Conservation (phyloP, 805 yeast species). For the Tetrapisispora pingtungensis region DNA sequence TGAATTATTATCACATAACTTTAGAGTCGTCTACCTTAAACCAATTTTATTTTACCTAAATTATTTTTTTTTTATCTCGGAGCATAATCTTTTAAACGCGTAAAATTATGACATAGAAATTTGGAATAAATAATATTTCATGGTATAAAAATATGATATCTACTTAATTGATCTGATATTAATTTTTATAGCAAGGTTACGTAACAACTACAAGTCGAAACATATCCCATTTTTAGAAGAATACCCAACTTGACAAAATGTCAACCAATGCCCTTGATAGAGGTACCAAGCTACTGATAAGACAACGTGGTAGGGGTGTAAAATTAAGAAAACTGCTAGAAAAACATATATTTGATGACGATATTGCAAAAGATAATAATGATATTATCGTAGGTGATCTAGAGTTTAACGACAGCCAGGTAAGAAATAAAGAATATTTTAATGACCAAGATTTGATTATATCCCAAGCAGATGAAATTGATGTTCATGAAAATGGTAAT, state of each 20-base stretch:
- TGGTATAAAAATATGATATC: too few relatives aligned
- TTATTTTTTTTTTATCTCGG: too few relatives aligned
- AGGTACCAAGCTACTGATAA: slow-evolving; percentile 20
- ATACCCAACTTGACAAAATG: not conserved
- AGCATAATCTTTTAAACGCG: too few relatives aligned
- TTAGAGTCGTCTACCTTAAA: too few relatives aligned
- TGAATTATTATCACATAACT: too few relatives aligned
- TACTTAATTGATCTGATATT: too few relatives aligned
- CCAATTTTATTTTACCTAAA: too few relatives aligned
- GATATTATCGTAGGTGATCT: not conserved
- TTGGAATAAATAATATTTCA: too few relatives aligned
- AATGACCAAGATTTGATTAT: not conserved
- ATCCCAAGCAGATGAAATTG: not conserved
- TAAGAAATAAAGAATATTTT: not conserved
- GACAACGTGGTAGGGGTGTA: slow-evolving; percentile 22
- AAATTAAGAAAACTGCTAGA: slow-evolving; percentile 12
- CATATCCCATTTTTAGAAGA: too few relatives aligned
- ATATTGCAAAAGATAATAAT: slow-evolving; percentile 2
- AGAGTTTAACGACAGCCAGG: not conserved
- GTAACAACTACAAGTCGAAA: too few relatives aligned
- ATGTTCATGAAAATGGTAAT: slow-evolving; percentile 6
- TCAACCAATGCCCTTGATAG: slow-evolving; percentile 7
- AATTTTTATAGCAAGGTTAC: too few relatives aligned
- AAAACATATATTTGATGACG: slow-evolving; percentile 17
- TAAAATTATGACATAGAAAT: too few relatives aligned